phyloP scores from a whole-genome alignment of 345 rosid species.

The Linum lewisii region DNA sequence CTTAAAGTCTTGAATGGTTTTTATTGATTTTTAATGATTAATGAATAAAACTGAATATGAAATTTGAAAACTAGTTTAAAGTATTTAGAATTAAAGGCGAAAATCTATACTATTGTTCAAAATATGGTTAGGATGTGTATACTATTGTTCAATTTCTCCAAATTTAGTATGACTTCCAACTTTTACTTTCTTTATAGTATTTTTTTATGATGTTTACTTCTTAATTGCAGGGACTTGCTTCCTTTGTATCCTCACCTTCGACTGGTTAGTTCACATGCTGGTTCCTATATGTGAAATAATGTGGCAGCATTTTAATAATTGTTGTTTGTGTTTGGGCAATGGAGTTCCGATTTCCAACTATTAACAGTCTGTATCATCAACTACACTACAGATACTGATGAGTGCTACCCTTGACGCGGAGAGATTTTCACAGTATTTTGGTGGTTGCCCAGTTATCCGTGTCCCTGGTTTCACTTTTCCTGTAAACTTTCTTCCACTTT shows the following conservation, averaged over 20 bases:
- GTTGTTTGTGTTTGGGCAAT: background rate
- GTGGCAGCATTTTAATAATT: background rate
- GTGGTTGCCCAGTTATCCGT: slow-evolving; percentile 75
- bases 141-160: too few relatives aligned
- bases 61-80: too few relatives aligned
- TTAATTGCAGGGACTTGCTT: slow-evolving; percentile 63
- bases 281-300: background rate
- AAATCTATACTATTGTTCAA: too few relatives aligned
- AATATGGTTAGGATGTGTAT: too few relatives aligned
- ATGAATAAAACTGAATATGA: too few relatives aligned
- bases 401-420: slow-evolving; percentile 95
- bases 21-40: too few relatives aligned
- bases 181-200: too few relatives aligned
- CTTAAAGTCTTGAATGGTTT: too few relatives aligned
- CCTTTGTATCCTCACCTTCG: slow-evolving; percentile 72
- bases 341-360: background rate
- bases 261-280: slow-evolving; percentile 53
- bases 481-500: slow-evolving; percentile 33
- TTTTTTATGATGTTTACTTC: too few relatives aligned
- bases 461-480: slow-evolving; percentile 92
- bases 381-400: slow-evolving; percentile 60
- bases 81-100: too few relatives aligned
- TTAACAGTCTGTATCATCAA: slow-evolving; percentile 8
- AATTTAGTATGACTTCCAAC: too few relatives aligned
- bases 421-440: slow-evolving; percentile 83